Evolutionary conservation across 495 filamentous ascomycete genomes (phyloP).

Genomic region (Sphaerosporella brunnea): DNA sequence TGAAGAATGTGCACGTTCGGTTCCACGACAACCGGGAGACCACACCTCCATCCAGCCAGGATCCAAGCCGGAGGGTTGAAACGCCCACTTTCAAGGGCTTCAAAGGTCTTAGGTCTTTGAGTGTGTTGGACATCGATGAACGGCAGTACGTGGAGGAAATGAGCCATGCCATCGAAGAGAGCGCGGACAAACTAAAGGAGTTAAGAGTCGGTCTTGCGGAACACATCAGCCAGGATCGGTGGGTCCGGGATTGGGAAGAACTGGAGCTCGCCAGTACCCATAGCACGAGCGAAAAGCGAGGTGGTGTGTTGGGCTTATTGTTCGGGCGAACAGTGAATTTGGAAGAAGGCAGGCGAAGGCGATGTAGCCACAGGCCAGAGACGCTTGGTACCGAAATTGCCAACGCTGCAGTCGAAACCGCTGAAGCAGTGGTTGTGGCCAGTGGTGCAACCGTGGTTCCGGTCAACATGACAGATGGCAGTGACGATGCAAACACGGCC

Average conservation of each 20-base stretch:
- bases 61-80: conserved; percentile 37
- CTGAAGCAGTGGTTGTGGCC: conserved; percentile 6
- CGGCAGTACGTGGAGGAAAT: conserved; percentile 77
- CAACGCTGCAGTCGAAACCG: conserved; percentile 6
- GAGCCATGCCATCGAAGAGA: conserved; percentile 60
- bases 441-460: not conserved
- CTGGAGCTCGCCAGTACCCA: conserved; percentile 5
- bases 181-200: conserved; percentile 48
- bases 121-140: conserved; percentile 79
- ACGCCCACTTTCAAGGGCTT: conserved; percentile 75
- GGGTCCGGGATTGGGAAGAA: conserved; percentile 19
- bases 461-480: too few species aligned
- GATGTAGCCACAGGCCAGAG: conserved; percentile 7
- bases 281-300: conserved; percentile 29
- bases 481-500: not conserved
- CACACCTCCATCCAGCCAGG: conserved; percentile 21
- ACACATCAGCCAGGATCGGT: conserved; percentile 29
- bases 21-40: conserved; percentile 64
- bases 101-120: conserved; percentile 61
- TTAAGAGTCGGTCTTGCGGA: conserved; percentile 60
- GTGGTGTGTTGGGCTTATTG: conserved; percentile 59
- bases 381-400: not conserved
- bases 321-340: conserved; percentile 49
- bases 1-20: conserved; percentile 70
- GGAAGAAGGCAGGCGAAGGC: conserved; percentile 11